Conservation (phyloP, 2,329 filamentous ascomycete species). For the Neodidymelliopsis sp. region DNA sequence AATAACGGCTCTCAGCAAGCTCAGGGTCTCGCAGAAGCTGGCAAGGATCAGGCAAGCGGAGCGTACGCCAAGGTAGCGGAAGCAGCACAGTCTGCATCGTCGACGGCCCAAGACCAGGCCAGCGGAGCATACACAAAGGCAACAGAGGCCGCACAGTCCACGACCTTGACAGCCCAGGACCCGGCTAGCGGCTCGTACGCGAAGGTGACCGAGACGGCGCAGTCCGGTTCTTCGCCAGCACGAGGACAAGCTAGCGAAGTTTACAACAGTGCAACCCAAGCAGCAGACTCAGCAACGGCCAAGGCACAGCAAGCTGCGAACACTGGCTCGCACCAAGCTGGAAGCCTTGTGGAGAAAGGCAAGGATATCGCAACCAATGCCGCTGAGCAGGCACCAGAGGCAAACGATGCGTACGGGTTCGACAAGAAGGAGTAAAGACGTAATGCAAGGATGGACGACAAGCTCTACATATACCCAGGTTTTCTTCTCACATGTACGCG, state of each 20-base stretch:
- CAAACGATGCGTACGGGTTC: constrained; percentile 5
- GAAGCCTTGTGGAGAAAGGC: constrained; percentile 32
- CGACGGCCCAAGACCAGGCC: constrained; percentile 22
- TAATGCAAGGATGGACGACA: neutral
- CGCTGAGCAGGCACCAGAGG: constrained; percentile 27
- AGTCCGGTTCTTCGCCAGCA: constrained; percentile 27
- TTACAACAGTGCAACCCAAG: constrained; percentile 16
- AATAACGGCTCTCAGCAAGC: constrained; percentile 36
- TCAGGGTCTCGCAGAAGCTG: constrained; percentile 17
- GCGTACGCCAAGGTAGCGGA: constrained; percentile 21
- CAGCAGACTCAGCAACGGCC: constrained; percentile 10
- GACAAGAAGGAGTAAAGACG: constrained; percentile 8
- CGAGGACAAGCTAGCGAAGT: constrained; percentile 25
- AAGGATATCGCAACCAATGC: constrained; percentile 24
- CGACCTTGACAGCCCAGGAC: constrained; percentile 27
- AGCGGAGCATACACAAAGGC: constrained; percentile 16
- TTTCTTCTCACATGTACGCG: constrained; percentile 7
- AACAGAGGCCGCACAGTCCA: constrained; percentile 16
- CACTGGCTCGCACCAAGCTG: constrained; percentile 17
- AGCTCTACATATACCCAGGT: constrained; percentile 31
- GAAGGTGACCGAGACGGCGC: constrained; percentile 25
- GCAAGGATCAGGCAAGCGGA: constrained; percentile 26
- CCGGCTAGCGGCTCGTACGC: constrained; percentile 21
- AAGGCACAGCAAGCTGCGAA: constrained; percentile 12
- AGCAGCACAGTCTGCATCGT: constrained; percentile 23